Evolutionary conservation across 805 yeast genomes (phyloP).

Genomic region (Lipomyces spencermartinsiae): DNA sequence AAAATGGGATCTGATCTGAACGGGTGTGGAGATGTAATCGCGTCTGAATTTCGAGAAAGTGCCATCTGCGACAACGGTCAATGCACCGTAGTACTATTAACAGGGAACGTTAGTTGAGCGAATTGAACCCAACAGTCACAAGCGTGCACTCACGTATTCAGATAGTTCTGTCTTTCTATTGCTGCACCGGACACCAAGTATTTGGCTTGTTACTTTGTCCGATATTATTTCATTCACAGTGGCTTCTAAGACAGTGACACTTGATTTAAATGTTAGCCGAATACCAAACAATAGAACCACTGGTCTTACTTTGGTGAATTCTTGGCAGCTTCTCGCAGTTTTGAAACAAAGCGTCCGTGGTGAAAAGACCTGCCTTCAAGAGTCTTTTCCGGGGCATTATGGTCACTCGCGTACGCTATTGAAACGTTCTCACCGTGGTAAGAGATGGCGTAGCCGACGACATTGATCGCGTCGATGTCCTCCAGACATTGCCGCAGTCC

Average conservation of each 20-base stretch:
- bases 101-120: neutral
- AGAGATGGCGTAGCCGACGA: constrained; percentile 80
- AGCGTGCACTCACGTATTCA: constrained; percentile 46
- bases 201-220: constrained; percentile 58
- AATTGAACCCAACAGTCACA: neutral
- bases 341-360: constrained; percentile 85
- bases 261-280: constrained; percentile 41
- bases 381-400: constrained; percentile 23
- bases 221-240: constrained; percentile 73
- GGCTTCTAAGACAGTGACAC: constrained; percentile 81
- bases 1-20: constrained; percentile 80
- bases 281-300: neutral
- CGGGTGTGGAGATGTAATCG: constrained; percentile 66
- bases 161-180: constrained; percentile 46
- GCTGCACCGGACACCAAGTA: constrained; percentile 73
- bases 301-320: constrained; percentile 54
- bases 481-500: constrained; percentile 82
- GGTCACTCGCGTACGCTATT: constrained; percentile 66
- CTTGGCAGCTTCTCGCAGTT: constrained; percentile 73
- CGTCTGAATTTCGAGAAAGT: constrained; percentile 91
- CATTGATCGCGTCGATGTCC: constrained; percentile 76
- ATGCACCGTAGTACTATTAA: constrained; percentile 59
- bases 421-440: constrained; percentile 62
- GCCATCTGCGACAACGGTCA: constrained; percentile 89
- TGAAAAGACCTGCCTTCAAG: constrained; percentile 86